Evolutionary conservation across 768 basidiomycete species (phyloP), one percentile per base, ranked within the genome.

Genomic region (Suillus discolor): DNA sequence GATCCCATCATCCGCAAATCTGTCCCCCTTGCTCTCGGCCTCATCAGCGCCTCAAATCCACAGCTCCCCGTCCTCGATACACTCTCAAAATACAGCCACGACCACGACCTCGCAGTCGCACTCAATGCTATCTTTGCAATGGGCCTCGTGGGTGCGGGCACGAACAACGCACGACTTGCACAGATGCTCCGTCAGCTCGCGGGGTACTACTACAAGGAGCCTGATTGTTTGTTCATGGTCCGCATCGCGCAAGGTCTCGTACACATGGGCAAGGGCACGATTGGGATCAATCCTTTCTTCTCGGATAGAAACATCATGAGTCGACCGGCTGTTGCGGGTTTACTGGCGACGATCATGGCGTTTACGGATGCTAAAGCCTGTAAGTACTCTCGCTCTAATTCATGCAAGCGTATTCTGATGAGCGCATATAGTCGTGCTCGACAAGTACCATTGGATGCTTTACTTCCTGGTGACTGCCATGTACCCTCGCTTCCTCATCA

Each of bases 211-310:
- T 86, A 92, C 79, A 98, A 98, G 76, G 97, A 99, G 78, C 89
- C 96, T 0, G 96, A 99, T 73, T 97, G 94, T 74, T 78, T 98
- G 71, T 99, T 99, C 78, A 92, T 94, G 84, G 96, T 98, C 23
- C 89, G 97, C 63, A 88, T 99, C 65, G 94, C 97, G 3, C 92
- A 98, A 78, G 97, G 97, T 23, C 79, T 99, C 71, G 92, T 98
- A n/a, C 95, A 98, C 77, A 96, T 99, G 96, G 97, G 97, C 77
- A 99, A 99, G 79, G 97, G 97, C 42, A 98, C 96, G 16, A 93
- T 99, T 74, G 93, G 93, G 13, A 82, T 99, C 71, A 98, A 97
- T 76, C 97, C 97, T 4, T 98, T 97, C 89, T 98, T 93, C 85
- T 86, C 86, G 41, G 97, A 99, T 77, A 87, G 97, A 45, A 87